phyloP scores from a whole-genome alignment of 441 rosid genomes.

The Cnidoscolus chayamansa region DNA sequence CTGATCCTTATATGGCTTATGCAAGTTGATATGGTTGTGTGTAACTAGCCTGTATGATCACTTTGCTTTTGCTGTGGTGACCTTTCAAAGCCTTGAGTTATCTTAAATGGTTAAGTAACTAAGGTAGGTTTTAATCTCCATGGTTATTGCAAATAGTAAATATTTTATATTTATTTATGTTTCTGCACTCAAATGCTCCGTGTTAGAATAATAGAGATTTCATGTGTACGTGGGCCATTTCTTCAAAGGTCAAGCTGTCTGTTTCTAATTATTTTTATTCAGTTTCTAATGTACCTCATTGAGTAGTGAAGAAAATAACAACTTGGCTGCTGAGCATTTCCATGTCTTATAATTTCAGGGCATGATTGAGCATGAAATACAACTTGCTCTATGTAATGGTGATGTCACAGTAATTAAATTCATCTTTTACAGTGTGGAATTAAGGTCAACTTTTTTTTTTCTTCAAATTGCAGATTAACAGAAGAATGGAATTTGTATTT shows the following conservation, averaged over 20 bases:
- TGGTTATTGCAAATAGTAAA: not conserved
- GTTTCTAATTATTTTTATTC: not conserved
- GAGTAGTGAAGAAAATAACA: not conserved
- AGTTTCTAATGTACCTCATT: not conserved
- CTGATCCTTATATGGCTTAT: not conserved
- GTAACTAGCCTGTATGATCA: not conserved
- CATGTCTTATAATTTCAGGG: not conserved
- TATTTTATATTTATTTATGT: not conserved
- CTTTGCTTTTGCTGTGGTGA: not conserved
- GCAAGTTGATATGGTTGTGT: not conserved
- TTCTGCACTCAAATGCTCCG: not conserved
- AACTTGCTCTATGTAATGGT: not conserved
- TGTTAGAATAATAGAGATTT: not conserved
- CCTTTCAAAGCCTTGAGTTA: not conserved
- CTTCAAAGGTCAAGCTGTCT: not conserved
- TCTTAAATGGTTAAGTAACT: not conserved
- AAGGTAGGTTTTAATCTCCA: not conserved
- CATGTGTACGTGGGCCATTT: not conserved
- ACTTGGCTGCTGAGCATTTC: not conserved
- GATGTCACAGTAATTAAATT: not conserved
- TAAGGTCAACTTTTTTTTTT: constrained; percentile 19
- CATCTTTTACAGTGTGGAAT: constrained; percentile 14
- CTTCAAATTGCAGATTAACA: constrained; percentile 60
- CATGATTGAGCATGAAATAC: not conserved
- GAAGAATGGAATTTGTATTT: constrained; percentile 92